Percentiles rank a stretch among this genome's conserved stretches.
Conservation (phyloP, 2,329 filamentous ascomycete species). For the Aureobasidium sp. region DNA sequence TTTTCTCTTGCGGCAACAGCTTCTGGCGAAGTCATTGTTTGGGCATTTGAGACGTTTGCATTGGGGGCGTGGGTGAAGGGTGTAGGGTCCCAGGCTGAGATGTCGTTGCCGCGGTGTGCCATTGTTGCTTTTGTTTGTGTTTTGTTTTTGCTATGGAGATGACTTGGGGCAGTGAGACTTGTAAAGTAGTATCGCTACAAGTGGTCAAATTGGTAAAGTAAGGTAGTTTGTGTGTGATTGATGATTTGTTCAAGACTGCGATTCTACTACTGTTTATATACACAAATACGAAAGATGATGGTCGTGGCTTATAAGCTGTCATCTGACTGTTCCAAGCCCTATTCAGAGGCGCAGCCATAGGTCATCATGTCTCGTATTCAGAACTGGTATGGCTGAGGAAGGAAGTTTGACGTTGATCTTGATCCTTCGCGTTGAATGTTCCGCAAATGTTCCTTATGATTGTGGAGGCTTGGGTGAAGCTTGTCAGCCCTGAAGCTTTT, state of each 20-base stretch:
- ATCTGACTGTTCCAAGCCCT: not conserved
- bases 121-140: not conserved
- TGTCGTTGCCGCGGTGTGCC: not conserved
- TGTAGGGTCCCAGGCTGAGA: not conserved
- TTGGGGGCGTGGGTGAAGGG: not conserved
- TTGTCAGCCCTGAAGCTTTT: too few relatives aligned
- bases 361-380: not conserved
- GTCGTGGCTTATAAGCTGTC: not conserved
- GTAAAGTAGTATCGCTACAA: too few relatives aligned
- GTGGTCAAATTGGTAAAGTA: too few relatives aligned
- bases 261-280: too few relatives aligned
- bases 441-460: not conserved
- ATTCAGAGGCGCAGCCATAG: not conserved
- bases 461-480: not conserved
- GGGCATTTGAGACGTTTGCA: not conserved
- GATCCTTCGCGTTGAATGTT: not conserved
- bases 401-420: not conserved
- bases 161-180: too few relatives aligned
- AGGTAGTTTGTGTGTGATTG: not conserved
- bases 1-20: not conserved
- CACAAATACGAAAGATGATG: not conserved
- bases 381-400: not conserved
- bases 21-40: conserved; percentile 5
- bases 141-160: too few relatives aligned
- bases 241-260: too few relatives aligned